Percentiles rank a stretch among this genome's conserved stretches.
Evolutionary conservation across 495 filamentous ascomycete genomes (phyloP).

Genomic region (Penicillium nucicola): DNA sequence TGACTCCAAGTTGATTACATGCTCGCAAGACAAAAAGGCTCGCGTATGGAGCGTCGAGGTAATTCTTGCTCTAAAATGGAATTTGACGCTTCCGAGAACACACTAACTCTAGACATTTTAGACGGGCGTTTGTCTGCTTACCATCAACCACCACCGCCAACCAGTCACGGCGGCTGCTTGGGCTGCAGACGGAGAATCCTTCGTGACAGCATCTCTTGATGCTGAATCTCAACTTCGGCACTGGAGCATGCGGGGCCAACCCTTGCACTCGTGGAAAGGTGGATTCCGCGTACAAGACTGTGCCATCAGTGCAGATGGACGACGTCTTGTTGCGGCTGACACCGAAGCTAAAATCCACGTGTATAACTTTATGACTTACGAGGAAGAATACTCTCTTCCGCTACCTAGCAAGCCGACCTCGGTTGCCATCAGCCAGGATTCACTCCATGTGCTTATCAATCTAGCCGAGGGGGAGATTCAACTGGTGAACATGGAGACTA

Average conservation of each 20-base stretch:
- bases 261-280: slow-evolving; percentile 61
- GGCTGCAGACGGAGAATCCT: slow-evolving; percentile 72
- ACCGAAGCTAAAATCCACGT: slow-evolving; percentile 68
- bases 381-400: slow-evolving; percentile 69
- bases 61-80: slow-evolving; percentile 13
- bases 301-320: slow-evolving; percentile 74
- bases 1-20: slow-evolving; percentile 78
- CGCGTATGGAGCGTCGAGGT: slow-evolving; percentile 78
- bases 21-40: slow-evolving; percentile 69
- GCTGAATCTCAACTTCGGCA: slow-evolving; percentile 60
- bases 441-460: slow-evolving; percentile 75
- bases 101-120: slow-evolving; percentile 32
- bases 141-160: slow-evolving; percentile 66
- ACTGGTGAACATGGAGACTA: slow-evolving; percentile 71
- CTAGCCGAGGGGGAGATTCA: slow-evolving; percentile 71
- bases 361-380: slow-evolving; percentile 72
- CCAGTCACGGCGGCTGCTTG: slow-evolving; percentile 85
- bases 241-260: slow-evolving; percentile 57
- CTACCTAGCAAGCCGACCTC: slow-evolving; percentile 69
- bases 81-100: background rate
- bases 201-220: slow-evolving; percentile 81
- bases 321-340: slow-evolving; percentile 73
- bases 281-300: slow-evolving; percentile 79
- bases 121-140: slow-evolving; percentile 65
- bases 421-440: slow-evolving; percentile 77